Percentiles rank a stretch among this genome's conserved stretches.
Evolutionary conservation across 2,329 filamentous ascomycete species (phyloP).

Genomic region (Apiospora arundinis): DNA sequence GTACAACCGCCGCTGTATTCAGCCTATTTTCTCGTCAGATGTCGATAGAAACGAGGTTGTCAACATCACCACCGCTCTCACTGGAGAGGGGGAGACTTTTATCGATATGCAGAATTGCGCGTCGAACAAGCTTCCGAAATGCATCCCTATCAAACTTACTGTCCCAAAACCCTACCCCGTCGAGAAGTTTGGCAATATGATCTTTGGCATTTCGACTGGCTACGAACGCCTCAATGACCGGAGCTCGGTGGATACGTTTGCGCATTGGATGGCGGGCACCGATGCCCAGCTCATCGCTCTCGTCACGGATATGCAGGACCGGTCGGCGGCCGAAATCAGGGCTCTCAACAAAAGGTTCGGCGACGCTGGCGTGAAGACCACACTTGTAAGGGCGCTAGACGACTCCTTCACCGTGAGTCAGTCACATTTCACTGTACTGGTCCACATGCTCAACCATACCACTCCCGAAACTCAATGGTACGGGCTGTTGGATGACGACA

Average conservation of each 20-base stretch:
- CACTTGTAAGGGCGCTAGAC: conserved; percentile 42
- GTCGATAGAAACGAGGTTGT: conserved; percentile 46
- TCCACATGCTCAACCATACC: conserved; percentile 52
- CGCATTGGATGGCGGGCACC: conserved; percentile 61
- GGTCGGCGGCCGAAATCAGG: conserved; percentile 37
- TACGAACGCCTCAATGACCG: conserved; percentile 80
- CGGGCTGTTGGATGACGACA: conserved; percentile 67
- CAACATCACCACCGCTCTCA: conserved; percentile 45
- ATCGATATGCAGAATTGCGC: conserved; percentile 42
- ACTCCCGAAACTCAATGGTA: conserved; percentile 58
- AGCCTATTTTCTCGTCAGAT: conserved; percentile 41
- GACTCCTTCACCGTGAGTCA: conserved; percentile 51
- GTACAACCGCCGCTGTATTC: conserved; percentile 53
- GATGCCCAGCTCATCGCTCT: conserved; percentile 58
- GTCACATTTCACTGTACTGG: conserved; percentile 63
- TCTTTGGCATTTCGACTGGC: conserved; percentile 65
- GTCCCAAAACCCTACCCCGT: conserved; percentile 53
- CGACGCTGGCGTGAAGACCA: conserved; percentile 43
- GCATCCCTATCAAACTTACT: conserved; percentile 52
- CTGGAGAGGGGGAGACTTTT: conserved; percentile 40
- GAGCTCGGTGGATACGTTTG: conserved; percentile 74
- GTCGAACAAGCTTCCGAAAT: conserved; percentile 35
- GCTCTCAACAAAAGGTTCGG: conserved; percentile 41
- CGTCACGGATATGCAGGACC: conserved; percentile 51
- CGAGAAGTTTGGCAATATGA: conserved; percentile 54